Evolutionary conservation across 192 early-diverging fungal genomes (phyloP), one percentile per base, ranked within the genome.

Genomic region (Coemansia nantahalensis): DNA sequence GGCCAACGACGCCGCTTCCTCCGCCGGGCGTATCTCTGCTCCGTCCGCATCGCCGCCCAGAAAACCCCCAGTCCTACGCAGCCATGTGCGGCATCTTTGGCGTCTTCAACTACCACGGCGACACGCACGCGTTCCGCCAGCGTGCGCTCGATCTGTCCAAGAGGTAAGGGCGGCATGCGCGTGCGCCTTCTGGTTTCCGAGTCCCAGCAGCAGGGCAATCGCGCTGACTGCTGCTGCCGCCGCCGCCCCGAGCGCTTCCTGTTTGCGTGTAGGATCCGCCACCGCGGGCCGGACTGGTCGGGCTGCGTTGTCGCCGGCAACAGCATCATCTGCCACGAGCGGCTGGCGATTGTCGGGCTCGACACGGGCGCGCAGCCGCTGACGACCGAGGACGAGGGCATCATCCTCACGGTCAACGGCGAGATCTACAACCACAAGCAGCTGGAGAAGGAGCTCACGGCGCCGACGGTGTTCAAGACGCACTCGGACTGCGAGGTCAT

Each of bases 281-380:
- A 98, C 66, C 90, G 96, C 70, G 96, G 96, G 34, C 96, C 96
- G n/a, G 94, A 98, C 73, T 98, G 96, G 96, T 88, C 84, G 55
- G 96, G 96, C 30, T 89, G 91, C 79, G 81, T 79, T 26, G 74
- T 89, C 32, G 67, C 77, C 22, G 89, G 84, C 45, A 89, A 93
- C 80, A 84, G 85, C 79, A 89, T 98, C 56, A 61, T 98, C 40
- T 90, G 90, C 81, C 96, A 98, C 60, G 96, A 98, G 80, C 90
- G 96, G 73, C 77, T 98, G 45, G 96, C 96, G 34, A 98, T 98
- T 57, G 96, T 98, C 49, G 96, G 96, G 67, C 87, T 98, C 61
- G 95, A 91, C 51, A 85, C 83, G 51, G 95, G 95, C 40, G 95
- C 95, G 19, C 95, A 98, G 71, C 95, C 95, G 14, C 80, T 98